Base-by-base conservation (phyloP, 2,329 filamentous ascomycete species). In the Cladosporium sp. region DNA sequence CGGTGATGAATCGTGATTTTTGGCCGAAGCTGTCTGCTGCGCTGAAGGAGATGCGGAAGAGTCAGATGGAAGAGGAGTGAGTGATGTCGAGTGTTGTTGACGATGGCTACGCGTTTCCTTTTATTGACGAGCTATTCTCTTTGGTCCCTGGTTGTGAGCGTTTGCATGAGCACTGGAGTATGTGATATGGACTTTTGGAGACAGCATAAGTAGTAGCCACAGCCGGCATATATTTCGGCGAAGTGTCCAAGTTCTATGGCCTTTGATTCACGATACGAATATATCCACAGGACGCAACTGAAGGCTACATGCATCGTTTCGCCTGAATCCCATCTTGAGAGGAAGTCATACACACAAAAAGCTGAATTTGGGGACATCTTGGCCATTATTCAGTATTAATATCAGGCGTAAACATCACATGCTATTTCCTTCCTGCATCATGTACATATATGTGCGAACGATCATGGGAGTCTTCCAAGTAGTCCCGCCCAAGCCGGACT, bases 21-120 rank as follows among this genome's bases (percentile, higher is more conserved):
- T 71, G 69, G 69, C 69, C 69, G 3, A 71, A 68, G 41, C 49
- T 71, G 51, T 52, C 64, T 21, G 65, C 49, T 15, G 69, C 69
- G 5, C 67, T 71, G 65, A 58, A 47, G 52, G 62, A 64, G 60
- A 14, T 47, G 41, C 15, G 55, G 54, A 34, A 24, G 59, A 49
- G 26, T 14, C 59, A 61, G 59, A 61, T 61, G 41, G 59, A 21
- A 21, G 41, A 47, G 41, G 41, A 21, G 7, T 47, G 41, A 47
- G 41, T 47, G 6, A 11, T 44, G n/a, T 24, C n/a, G n/a, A 47
- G 8, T 44, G 38, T 47, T 47, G 41, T 47, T 18, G 41, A 7
- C 41, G 41, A 47, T 24, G 7, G 3, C 11, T 11, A 47, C 41
- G 41, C 8, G 12, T 47, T 44, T 47, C n/a, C n/a, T 47, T 47